phyloP scores from a whole-genome alignment of 208 protist genomes.

The Wallacemonas sp. region DNA sequence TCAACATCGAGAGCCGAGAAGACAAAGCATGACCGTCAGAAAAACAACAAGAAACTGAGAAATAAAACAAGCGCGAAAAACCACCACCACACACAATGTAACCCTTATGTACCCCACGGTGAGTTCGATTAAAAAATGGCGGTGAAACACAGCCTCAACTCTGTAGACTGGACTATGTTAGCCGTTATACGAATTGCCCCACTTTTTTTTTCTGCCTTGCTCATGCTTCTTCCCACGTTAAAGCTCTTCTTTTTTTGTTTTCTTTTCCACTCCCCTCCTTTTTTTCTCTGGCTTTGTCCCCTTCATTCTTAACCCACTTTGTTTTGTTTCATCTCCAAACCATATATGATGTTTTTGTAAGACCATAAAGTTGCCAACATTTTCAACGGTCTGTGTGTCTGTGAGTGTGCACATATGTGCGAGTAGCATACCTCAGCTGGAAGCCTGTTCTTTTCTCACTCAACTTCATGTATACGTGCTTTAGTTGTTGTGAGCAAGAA shows the following conservation, averaged over 20 bases:
- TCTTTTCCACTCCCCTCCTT: conserved; percentile 8
- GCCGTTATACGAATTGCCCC: neutral
- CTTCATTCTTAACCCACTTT: conserved; percentile 5
- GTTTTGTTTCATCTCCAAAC: neutral
- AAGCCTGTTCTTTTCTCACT: too few species aligned
- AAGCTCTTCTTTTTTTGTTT: conserved; percentile 2
- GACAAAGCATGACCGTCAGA: neutral
- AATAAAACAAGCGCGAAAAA: neutral
- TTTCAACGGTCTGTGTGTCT: neutral
- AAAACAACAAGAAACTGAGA: neutral
- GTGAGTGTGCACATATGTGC: too few species aligned
- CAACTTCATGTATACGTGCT: too few species aligned
- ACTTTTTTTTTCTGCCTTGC: neutral
- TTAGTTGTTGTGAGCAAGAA: too few species aligned
- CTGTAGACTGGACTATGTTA: neutral
- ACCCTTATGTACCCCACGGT: neutral
- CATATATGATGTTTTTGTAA: neutral
- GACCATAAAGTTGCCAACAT: neutral
- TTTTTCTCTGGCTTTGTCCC: neutral
- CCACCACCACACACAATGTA: neutral
- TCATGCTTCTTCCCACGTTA: conserved; percentile 1
- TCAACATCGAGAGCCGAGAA: neutral
- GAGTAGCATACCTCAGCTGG: too few species aligned
- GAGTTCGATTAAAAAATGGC: neutral
- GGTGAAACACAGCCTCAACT: neutral